Evolutionary conservation across 495 filamentous ascomycete species (phyloP).

Genomic region (Corynascus novoguineensis): DNA sequence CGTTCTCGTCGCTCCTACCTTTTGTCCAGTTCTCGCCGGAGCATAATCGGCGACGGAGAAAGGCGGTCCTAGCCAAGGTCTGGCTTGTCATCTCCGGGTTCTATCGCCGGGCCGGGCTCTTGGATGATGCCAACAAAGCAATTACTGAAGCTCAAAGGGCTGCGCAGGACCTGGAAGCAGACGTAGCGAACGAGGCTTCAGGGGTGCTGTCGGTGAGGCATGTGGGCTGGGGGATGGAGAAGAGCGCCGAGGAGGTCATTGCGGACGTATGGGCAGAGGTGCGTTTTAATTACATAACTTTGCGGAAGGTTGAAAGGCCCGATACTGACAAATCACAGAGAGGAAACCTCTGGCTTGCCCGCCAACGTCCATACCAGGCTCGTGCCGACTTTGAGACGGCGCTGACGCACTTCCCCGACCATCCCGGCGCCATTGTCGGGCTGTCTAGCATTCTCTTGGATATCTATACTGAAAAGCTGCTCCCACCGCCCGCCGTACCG

Average conservation of each 20-base stretch:
- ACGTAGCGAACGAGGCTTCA: constrained; percentile 48
- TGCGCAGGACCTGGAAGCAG: constrained; percentile 49
- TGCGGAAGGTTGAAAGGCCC: background rate
- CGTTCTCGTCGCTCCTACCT: constrained; percentile 36
- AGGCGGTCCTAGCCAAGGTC: constrained; percentile 62
- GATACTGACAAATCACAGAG: constrained; percentile 48
- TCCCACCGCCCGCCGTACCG: constrained; percentile 42
- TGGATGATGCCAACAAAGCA: constrained; percentile 70
- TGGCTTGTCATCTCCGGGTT: constrained; percentile 87
- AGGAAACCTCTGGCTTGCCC: constrained; percentile 60
- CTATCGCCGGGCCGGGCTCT: constrained; percentile 74
- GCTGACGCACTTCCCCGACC: constrained; percentile 64
- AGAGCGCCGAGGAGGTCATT: constrained; percentile 72
- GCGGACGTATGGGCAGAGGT: constrained; percentile 74
- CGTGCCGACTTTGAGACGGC: constrained; percentile 73
- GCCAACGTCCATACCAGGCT: constrained; percentile 59
- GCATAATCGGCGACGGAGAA: constrained; percentile 52
- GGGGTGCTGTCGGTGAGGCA: constrained; percentile 47
- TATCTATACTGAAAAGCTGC: constrained; percentile 63
- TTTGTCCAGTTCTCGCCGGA: constrained; percentile 46
- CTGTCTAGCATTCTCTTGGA: constrained; percentile 81
- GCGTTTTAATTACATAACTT: constrained; percentile 22
- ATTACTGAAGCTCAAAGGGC: constrained; percentile 75
- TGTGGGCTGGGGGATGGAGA: constrained; percentile 66
- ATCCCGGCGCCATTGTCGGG: constrained; percentile 73